Percentiles rank a stretch among this genome's conserved stretches.
These are phyloP conservation scores for Diaporthe capsici DNA, from an alignment of 2,329 filamentous ascomycete species.

Conservation along the genomic window DNA sequence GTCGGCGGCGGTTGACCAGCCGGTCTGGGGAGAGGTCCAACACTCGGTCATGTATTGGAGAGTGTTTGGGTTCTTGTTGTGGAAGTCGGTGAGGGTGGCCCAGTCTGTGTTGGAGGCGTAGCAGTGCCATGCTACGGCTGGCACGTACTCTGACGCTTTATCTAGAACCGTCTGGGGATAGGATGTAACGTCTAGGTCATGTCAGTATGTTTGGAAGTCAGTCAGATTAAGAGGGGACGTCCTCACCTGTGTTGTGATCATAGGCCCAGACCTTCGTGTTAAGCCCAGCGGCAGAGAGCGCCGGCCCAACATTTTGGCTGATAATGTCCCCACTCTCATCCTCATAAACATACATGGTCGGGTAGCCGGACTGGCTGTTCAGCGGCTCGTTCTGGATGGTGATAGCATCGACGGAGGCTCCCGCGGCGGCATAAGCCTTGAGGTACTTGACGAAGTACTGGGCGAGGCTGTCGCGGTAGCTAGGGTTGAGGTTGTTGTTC, in stretches of 20 bases:
- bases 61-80: conserved; percentile 54
- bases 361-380: conserved; percentile 54
- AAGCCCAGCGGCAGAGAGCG: conserved; percentile 55
- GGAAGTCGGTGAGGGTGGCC: conserved; percentile 56
- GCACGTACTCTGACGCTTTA: conserved; percentile 49
- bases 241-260: conserved; percentile 55
- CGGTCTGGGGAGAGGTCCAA: conserved; percentile 54
- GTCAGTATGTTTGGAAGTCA: not conserved
- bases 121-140: conserved; percentile 58
- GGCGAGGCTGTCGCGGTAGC: conserved; percentile 53
- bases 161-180: conserved; percentile 57
- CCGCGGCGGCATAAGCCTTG: conserved; percentile 53
- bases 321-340: conserved; percentile 56
- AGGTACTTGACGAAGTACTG: conserved; percentile 60
- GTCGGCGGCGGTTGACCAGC: conserved; percentile 54
- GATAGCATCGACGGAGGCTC: conserved; percentile 56
- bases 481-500: conserved; percentile 56
- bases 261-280: conserved; percentile 62
- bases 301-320: conserved; percentile 55
- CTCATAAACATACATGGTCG: conserved; percentile 56
- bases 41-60: conserved; percentile 66
- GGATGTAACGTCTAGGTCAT: conserved; percentile 47
- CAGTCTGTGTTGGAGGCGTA: conserved; percentile 55
- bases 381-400: conserved; percentile 62
- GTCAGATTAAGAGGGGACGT: not conserved